Evolutionary conservation across 2,329 filamentous ascomycete genomes (phyloP).

Genomic region (Colletotrichum eleusines): DNA sequence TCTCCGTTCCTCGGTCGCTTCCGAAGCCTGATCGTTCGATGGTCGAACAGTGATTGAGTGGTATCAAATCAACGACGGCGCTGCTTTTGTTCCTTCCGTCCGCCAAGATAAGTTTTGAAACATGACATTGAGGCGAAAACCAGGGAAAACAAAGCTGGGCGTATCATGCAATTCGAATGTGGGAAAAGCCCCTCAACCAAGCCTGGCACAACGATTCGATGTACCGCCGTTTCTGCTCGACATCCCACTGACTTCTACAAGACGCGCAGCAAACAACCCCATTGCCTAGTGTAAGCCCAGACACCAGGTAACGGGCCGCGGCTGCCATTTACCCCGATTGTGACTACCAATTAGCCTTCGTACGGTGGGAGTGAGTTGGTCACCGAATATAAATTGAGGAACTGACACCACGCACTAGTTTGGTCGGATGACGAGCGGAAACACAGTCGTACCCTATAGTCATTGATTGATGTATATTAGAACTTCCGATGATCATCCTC

Average conservation of each 20-base stretch:
- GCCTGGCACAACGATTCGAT: neutral
- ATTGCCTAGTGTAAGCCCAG: neutral
- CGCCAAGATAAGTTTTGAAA: neutral
- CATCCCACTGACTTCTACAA: neutral
- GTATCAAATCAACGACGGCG: neutral
- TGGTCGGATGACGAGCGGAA: neutral
- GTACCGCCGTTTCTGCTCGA: neutral
- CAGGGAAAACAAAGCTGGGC: neutral
- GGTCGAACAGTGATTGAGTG: neutral
- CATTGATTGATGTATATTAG: neutral
- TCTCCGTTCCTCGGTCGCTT: neutral
- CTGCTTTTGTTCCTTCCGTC: neutral
- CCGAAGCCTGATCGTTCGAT: neutral
- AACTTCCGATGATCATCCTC: neutral
- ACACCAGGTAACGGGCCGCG: neutral
- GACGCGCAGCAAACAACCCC: neutral
- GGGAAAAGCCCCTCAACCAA: neutral
- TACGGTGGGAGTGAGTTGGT: neutral
- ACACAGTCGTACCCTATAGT: neutral
- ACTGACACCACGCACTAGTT: neutral
- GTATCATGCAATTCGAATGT: neutral
- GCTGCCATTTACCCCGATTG: neutral
- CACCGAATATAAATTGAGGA: neutral
- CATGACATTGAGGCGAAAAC: neutral
- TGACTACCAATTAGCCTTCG: neutral